Base-by-base conservation (phyloP, 257 asterid genomes). In the Craterostigma plantagineum region DNA sequence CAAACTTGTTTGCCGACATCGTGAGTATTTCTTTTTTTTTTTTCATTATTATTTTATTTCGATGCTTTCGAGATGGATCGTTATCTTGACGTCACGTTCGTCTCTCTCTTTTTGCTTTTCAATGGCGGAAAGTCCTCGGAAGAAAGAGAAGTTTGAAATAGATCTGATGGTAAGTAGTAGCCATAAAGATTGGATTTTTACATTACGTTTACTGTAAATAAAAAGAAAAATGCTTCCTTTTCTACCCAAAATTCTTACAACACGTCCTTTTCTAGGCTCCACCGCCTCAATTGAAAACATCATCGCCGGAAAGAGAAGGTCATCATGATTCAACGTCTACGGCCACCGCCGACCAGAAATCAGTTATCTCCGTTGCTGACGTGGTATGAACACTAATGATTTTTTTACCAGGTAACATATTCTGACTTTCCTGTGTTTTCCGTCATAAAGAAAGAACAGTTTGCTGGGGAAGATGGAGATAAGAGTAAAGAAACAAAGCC, bases 101-200 rank as follows among this genome's bases (percentile, higher is more conserved):
- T 33, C 43, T 55, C 59, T 33, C 58, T 27, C 34, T 37, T 45
- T 53, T 47, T 35, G 42, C 34, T 74, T 63, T 53, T 75, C 63
- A 42, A 43, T 53, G 3, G 48, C 77, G 79, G 92, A 47, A 77
- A 44, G 49, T 60, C 54, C 14, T 10, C 44, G 16, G 62, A 74
- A 68, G 65, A 81, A 70, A 46, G 85, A 75, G 16, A 90, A 90
- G 70, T 79, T 79, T 40, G 79, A 76, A 62, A 83, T 90, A 66
- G 95, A 90, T 81, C 93, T 83, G 57, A 86, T 83, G 98, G 97
- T 87, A 71, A 58, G 79, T 35, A 44, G 13, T 39, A 0, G 75
- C 69, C 38, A 55, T 33, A 23, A 30, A 16, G 37, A 17, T 9
- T 16, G 16, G 8, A 33, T 9, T 8, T 30, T 40, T 62, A 18